A percentile compares a stretch with the other conserved stretches of the same genome.
Conservation (phyloP, 371 early-diverging fungal species). For the Furculomyces boomerangus region DNA sequence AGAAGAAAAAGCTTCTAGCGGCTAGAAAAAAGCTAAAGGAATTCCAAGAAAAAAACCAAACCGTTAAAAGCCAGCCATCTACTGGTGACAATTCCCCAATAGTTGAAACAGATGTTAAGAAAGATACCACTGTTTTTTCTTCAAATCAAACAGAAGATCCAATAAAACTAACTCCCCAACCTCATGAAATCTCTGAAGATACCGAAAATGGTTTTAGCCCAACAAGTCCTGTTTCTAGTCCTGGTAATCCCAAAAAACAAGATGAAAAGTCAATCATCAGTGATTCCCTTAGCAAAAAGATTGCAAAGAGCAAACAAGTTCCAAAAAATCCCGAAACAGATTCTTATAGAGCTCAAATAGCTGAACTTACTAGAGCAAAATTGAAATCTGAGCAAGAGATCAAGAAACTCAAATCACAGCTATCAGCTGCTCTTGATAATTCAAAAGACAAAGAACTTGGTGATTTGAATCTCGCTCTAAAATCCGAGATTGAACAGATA, state of each 20-base stretch:
- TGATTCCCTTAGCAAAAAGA: neutral
- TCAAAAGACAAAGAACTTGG: neutral
- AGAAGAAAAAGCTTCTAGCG: slow-evolving; percentile 1
- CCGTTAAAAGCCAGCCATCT: neutral
- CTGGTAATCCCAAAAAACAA: too few relatives aligned
- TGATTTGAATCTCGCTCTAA: neutral
- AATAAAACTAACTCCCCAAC: too few relatives aligned
- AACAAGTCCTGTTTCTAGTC: neutral
- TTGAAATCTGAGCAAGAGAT: neutral
- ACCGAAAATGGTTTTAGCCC: neutral
- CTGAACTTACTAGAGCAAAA: neutral
- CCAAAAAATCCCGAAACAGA: neutral
- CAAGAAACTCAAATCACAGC: neutral
- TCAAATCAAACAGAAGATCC: too few relatives aligned
- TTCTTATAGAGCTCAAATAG: neutral
- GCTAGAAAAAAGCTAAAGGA: slow-evolving; percentile 2
- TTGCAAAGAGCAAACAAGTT: neutral
- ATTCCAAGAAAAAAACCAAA: neutral
- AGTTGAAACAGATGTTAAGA: neutral
- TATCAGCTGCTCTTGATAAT: too few relatives aligned
- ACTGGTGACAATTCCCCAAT: neutral
- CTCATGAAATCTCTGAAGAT: too few relatives aligned
- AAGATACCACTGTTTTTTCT: neutral
- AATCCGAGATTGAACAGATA: neutral
- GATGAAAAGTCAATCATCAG: too few relatives aligned